phyloP scores from a whole-genome alignment of 768 basidiomycete genomes.

The Hypholoma sublateritium region DNA sequence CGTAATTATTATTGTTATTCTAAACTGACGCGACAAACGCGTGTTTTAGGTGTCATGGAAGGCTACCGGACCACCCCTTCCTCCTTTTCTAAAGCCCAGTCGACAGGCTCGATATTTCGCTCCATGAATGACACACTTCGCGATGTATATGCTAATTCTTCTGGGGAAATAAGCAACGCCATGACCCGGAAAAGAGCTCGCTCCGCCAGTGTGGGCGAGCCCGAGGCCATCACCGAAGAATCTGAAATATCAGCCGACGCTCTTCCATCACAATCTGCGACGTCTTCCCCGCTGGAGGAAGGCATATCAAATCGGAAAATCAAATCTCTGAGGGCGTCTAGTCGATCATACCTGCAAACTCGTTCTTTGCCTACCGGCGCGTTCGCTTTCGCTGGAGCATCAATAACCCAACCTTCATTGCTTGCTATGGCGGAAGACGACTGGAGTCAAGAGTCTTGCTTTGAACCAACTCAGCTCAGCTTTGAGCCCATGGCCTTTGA shows the following conservation, averaged over 20 bases:
- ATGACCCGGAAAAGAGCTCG: slow-evolving; percentile 35
- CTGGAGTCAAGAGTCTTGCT: slow-evolving; percentile 34
- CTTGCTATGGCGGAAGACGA: slow-evolving; percentile 36
- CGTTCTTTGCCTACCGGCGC: slow-evolving; percentile 36
- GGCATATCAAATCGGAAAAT: slow-evolving; percentile 27
- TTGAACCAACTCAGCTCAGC: slow-evolving; percentile 17
- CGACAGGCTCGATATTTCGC: slow-evolving; percentile 45
- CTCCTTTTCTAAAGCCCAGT: slow-evolving; percentile 39
- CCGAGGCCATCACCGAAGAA: background rate
- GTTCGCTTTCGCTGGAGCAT: slow-evolving; percentile 13
- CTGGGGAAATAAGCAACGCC: slow-evolving; percentile 6
- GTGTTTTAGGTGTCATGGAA: slow-evolving; percentile 54
- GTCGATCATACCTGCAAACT: slow-evolving; percentile 30
- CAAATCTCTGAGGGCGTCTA: slow-evolving; percentile 39
- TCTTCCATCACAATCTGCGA: background rate
- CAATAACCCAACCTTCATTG: background rate
- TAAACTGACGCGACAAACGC: slow-evolving; percentile 22
- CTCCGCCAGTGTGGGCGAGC: slow-evolving; percentile 22
- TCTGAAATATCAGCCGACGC: background rate
- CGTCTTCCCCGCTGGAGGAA: background rate
- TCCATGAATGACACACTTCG: slow-evolving; percentile 58
- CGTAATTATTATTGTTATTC: background rate
- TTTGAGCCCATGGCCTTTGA: slow-evolving; percentile 25
- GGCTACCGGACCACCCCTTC: slow-evolving; percentile 48
- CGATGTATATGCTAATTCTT: slow-evolving; percentile 36